Evolutionary conservation across 176 grass and related monocot genomes (phyloP).

Genomic region (Tillandsia leiboldiana): DNA sequence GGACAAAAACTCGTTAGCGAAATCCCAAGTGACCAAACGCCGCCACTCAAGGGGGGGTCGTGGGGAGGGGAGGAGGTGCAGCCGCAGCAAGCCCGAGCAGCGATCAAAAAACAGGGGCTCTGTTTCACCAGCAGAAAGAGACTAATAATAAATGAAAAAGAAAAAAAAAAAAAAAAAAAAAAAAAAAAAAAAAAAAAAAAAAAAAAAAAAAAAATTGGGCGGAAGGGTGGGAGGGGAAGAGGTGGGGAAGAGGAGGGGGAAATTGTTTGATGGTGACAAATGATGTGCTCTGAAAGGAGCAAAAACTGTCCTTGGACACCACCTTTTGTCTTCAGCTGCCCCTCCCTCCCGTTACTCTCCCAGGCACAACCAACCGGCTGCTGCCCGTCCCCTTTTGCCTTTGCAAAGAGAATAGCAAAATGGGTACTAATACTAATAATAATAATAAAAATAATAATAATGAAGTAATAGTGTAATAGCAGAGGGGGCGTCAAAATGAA

Average conservation of each 20-base stretch:
- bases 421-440: no score
- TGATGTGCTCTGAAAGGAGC: slow-evolving; percentile 30
- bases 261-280: slow-evolving; percentile 28
- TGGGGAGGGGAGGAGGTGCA: no score
- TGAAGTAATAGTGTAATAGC: no score
- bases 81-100: no score
- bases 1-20: neutral
- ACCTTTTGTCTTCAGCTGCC: slow-evolving; percentile 30
- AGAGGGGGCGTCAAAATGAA: no score
- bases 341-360: slow-evolving; percentile 13
- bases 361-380: slow-evolving; percentile 10
- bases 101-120: neutral
- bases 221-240: slow-evolving; percentile 6
- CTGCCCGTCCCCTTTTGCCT: neutral
- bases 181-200: neutral
- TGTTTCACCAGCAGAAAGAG: slow-evolving; percentile 1
- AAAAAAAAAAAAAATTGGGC: slow-evolving; percentile 1
- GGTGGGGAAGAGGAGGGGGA: neutral
- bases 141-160: neutral
- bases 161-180: neutral
- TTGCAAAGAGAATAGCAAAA: neutral
- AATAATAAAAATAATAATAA: no score
- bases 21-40: no score
- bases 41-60: no score
- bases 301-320: slow-evolving; percentile 32